Percentiles rank a stretch among this genome's conserved stretches.
phyloP scores from a whole-genome alignment of 2,329 filamentous ascomycete species.

The Ophiocordyceps camponoti-rufipedis region DNA sequence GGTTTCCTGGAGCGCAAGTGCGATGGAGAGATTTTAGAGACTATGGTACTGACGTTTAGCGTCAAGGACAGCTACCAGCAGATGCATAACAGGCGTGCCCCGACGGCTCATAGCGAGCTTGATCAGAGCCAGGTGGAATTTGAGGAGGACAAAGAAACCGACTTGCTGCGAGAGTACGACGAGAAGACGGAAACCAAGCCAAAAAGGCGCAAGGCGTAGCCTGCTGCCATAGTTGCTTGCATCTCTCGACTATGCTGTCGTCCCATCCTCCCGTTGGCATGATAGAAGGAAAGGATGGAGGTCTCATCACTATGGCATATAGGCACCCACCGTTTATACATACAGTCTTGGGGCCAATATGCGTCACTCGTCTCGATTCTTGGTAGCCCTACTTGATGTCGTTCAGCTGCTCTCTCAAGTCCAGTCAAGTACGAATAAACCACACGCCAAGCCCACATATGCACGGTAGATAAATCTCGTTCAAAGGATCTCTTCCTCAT shows the following conservation, averaged over 20 bases:
- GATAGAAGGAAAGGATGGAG: too few species aligned
- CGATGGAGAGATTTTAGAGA: background rate
- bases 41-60: background rate
- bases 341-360: too few species aligned
- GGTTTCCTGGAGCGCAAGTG: slow-evolving; percentile 12
- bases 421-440: background rate
- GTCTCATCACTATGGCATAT: too few species aligned
- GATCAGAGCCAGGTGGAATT: background rate
- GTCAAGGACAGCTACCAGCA: background rate
- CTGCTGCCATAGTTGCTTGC: too few species aligned
- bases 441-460: background rate
- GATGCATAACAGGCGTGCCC: too few species aligned
- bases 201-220: too few species aligned
- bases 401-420: background rate
- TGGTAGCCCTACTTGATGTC: background rate
- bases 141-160: background rate
- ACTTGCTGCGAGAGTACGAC: too few species aligned
- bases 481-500: slow-evolving; percentile 7
- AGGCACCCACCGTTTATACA: too few species aligned
- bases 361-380: background rate
- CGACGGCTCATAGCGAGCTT: background rate
- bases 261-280: too few species aligned
- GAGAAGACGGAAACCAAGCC: too few species aligned
- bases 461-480: background rate
- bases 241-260: too few species aligned